Conservation (phyloP, 345 rosid genomes). For the Melastoma malabathricum region DNA sequence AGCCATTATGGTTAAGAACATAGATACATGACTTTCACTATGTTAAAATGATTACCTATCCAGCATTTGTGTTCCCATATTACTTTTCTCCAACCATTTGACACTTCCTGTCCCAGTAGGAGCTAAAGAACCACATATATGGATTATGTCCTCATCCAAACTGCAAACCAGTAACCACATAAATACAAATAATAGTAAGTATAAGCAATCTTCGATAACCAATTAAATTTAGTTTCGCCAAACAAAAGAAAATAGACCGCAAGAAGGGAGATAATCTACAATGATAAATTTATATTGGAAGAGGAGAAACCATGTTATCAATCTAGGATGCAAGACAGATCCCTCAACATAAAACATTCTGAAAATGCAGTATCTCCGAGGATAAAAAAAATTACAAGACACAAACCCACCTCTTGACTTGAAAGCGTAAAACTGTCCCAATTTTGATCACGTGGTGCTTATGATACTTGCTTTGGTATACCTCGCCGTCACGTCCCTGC, state of each 20-base stretch:
- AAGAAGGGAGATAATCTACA: no score
- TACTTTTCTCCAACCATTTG: constrained; percentile 42
- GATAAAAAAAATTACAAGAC: neutral
- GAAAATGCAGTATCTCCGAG: neutral
- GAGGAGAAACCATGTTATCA: no score
- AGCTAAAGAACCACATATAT: constrained; percentile 52
- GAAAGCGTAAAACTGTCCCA: constrained; percentile 60
- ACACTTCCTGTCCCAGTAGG: constrained; percentile 46
- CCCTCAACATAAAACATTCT: no score
- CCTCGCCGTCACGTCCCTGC: constrained; percentile 44
- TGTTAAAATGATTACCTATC: constrained; percentile 23
- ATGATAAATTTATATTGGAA: no score
- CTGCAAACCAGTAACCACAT: constrained; percentile 25
- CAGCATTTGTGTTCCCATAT: constrained; percentile 12
- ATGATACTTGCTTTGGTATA: constrained; percentile 40
- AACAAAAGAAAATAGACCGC: no score
- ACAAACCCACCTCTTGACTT: constrained; percentile 53
- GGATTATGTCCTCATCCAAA: constrained; percentile 62
- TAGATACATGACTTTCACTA: neutral
- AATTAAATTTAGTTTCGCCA: no score
- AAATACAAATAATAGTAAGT: constrained; percentile 4
- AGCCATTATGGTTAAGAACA: no score
- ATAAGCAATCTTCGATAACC: neutral
- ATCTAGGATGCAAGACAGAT: no score
- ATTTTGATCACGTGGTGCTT: constrained; percentile 50